These are phyloP conservation scores for Oryza coarctata DNA, from an alignment of 176 grass and related monocot species.

Conservation along the genomic window DNA sequence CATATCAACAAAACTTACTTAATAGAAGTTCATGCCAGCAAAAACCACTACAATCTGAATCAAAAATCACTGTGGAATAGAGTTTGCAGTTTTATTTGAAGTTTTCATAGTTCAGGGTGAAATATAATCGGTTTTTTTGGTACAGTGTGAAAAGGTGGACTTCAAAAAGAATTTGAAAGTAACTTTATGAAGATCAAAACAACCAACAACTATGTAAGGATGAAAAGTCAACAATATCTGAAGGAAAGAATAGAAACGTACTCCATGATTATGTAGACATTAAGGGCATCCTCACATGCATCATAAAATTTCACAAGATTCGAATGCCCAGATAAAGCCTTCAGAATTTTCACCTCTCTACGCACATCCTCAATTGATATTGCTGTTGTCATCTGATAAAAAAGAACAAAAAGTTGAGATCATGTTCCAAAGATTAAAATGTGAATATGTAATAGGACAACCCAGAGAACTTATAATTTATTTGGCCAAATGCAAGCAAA, in stretches of 20 bases:
- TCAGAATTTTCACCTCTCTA: conserved; percentile 97
- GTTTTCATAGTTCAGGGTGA: not conserved
- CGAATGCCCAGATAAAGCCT: conserved; percentile 85
- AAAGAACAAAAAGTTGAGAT: conserved; percentile 31
- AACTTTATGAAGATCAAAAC: not conserved
- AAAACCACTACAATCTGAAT: not conserved
- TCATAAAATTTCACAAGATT: conserved; percentile 97
- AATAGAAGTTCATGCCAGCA: not conserved
- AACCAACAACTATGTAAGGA: conserved; percentile 3
- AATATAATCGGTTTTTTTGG: not conserved
- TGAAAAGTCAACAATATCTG: conserved; percentile 3
- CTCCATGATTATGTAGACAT: conserved; percentile 99
- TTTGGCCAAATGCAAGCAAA: not conserved
- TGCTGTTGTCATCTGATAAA: conserved; percentile 86
- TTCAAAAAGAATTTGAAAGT: not conserved
- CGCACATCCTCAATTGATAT: conserved; percentile 99
- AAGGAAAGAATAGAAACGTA: conserved; percentile 50
- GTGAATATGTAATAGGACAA: conserved; percentile 5
- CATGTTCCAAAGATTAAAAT: conserved; percentile 23
- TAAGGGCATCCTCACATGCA: conserved; percentile 85
- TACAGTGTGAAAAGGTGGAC: not conserved
- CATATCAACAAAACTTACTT: not conserved
- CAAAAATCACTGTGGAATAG: not conserved
- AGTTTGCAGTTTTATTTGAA: not conserved
- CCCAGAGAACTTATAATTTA: not conserved